phyloP scores from a whole-genome alignment of 805 yeast species.

The Myxozyma neotropica region DNA sequence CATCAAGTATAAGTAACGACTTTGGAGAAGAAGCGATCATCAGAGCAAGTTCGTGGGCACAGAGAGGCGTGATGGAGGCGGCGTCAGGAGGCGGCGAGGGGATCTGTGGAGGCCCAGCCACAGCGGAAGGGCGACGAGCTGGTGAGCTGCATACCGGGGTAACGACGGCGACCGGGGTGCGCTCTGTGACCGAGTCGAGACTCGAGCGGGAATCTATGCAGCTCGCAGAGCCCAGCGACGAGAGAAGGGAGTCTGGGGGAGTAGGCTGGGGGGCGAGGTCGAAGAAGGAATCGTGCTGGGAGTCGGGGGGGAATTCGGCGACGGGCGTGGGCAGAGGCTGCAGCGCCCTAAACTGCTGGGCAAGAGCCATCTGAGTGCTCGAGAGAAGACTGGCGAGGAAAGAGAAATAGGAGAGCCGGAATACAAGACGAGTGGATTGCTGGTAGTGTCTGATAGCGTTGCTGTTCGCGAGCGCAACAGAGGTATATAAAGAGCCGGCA shows the following conservation, averaged over 20 bases:
- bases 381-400: background rate
- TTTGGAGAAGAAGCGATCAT: constrained; percentile 10
- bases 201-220: background rate
- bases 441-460: background rate
- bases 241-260: constrained; percentile 5
- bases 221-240: background rate
- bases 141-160: too few species aligned
- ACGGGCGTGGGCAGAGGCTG: constrained; percentile 4
- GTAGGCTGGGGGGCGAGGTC: background rate
- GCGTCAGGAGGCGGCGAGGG: constrained; percentile 1
- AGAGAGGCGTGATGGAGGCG: constrained; percentile 16
- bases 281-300: constrained; percentile 4
- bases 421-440: background rate
- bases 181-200: too few species aligned
- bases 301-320: background rate
- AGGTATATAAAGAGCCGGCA: too few species aligned
- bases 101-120: background rate
- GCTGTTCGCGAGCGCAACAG: too few species aligned
- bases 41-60: constrained; percentile 16
- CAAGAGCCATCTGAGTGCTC: background rate
- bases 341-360: background rate
- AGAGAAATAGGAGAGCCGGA: background rate
- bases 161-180: constrained; percentile 6
- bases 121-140: background rate
- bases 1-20: constrained; percentile 64